A percentile compares a stretch with the other conserved stretches of the same genome.
phyloP scores from a whole-genome alignment of 2,329 filamentous ascomycete genomes.

The Massarina eburnea region DNA sequence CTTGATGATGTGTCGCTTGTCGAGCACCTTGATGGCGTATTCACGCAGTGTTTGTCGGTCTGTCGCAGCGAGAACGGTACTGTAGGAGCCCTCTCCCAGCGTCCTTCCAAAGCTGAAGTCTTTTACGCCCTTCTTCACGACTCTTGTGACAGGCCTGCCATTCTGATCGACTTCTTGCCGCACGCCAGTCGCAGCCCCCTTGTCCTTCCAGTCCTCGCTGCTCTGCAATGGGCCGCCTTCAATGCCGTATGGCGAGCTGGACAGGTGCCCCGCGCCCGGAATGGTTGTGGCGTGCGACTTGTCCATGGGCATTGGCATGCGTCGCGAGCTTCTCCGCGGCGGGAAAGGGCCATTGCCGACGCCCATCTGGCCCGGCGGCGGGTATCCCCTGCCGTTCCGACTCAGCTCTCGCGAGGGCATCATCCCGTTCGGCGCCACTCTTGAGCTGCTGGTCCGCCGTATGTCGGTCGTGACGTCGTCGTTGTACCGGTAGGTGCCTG shows the following conservation, averaged over 20 bases:
- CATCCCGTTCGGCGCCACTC: constrained; percentile 61
- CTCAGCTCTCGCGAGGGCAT: constrained; percentile 69
- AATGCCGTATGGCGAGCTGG: constrained; percentile 51
- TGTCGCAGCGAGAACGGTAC: constrained; percentile 88
- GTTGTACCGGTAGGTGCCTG: constrained; percentile 50
- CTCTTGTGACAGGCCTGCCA: constrained; percentile 77
- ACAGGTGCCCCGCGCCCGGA: constrained; percentile 24
- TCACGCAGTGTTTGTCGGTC: constrained; percentile 93
- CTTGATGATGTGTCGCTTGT: constrained; percentile 99
- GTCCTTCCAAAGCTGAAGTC: constrained; percentile 93
- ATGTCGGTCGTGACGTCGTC: constrained; percentile 45
- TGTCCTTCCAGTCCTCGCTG: constrained; percentile 94
- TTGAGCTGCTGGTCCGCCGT: constrained; percentile 63
- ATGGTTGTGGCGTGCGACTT: constrained; percentile 16
- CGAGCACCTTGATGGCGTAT: constrained; percentile 96
- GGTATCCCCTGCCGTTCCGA: constrained; percentile 69
- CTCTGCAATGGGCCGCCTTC: constrained; percentile 63
- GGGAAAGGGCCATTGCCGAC: constrained; percentile 65
- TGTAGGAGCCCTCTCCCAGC: constrained; percentile 95
- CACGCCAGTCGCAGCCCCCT: constrained; percentile 82
- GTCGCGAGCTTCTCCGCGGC: constrained; percentile 74
- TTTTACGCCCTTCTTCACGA: constrained; percentile 94
- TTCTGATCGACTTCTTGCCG: constrained; percentile 82
- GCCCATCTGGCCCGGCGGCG: constrained; percentile 57
- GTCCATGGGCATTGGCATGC: constrained; percentile 65